Evolutionary conservation across 73 alveolate species (phyloP), one percentile per base, ranked within the genome.

Genomic region (Uronychia setigera): DNA sequence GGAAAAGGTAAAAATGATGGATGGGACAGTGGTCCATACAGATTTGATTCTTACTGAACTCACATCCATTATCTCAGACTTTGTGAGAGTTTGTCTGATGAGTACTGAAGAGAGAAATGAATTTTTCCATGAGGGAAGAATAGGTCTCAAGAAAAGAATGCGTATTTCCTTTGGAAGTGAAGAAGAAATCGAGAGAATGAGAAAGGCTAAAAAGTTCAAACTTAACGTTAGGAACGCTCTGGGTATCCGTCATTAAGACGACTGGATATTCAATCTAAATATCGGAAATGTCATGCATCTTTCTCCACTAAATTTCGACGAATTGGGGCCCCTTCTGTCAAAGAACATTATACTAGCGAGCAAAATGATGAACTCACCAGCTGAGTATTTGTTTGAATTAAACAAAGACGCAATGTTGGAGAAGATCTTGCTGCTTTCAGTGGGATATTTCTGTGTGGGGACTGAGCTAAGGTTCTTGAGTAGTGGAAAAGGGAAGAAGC

Each of bases 351-450:
- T 19, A 5, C 67, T 46, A 11, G 67, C 67, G n/a, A 46, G 19
- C n/a, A 46, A 46, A 46, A 11, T 46, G 5, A 46, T 46, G 74
- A 93, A 91, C 60, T 86, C 86, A 60, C 88, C 90, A 59, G 82
- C 92, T 30, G 94, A 89, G 31, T 85, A 93, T 1, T 84, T 87
- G 80, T 91, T 87, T 91, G 98, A 95, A 83, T 81, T 95, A 76
- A 85, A 92, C 74, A 89, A 94, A 90, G 98, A 95, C 77, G 95
- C 98, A 13, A 92, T 95, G 90, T 91, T 92, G 27, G 98, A 95
- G 87, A 95, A 95, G 85, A 91, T 95, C 29, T 93, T 95, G 32
- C 86, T 95, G 88, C 79, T 93, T 60, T 87, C 88, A 26, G 97
- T 93, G 0, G 79, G 96, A 1, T 95, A 92, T 91, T 93, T 80